These are phyloP conservation scores for Suillus discolor DNA, from an alignment of 768 basidiomycete genomes.

Conservation along the genomic window DNA sequence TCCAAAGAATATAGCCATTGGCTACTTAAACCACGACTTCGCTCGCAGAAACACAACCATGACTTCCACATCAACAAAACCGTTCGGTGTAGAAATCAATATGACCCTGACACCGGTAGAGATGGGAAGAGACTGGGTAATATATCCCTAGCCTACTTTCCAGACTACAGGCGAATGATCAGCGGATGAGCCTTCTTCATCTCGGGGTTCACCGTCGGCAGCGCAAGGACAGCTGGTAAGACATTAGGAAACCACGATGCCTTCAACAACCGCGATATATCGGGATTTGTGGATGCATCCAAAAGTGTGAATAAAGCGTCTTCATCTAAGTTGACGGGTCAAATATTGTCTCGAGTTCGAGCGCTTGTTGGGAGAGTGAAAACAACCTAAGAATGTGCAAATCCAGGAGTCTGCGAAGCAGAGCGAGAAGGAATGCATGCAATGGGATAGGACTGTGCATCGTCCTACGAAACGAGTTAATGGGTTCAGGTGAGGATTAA, in stretches of 20 bases:
- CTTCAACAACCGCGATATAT: constrained; percentile 59
- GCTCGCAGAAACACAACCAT: too few species aligned
- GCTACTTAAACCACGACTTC: too few species aligned
- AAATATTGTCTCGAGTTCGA: constrained; percentile 58
- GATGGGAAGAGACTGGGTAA: too few species aligned
- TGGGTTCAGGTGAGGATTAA: constrained; percentile 8
- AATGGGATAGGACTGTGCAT: constrained; percentile 58
- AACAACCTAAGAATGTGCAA: constrained; percentile 30
- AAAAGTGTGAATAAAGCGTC: constrained; percentile 57
- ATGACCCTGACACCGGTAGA: too few species aligned
- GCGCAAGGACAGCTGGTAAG: constrained; percentile 40
- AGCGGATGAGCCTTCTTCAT: constrained; percentile 39
- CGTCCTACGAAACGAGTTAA: constrained; percentile 38
- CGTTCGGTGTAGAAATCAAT: too few species aligned
- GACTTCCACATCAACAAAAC: too few species aligned
- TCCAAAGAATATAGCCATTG: too few species aligned
- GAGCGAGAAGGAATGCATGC: constrained; percentile 64
- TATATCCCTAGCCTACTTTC: too few species aligned
- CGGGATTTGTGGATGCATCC: constrained; percentile 65
- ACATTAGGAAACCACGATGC: constrained; percentile 31
- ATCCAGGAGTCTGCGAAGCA: constrained; percentile 62
- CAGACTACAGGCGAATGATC: too few species aligned
- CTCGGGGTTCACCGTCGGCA: constrained; percentile 39
- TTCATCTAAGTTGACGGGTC: constrained; percentile 56
- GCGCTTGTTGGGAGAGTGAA: constrained; percentile 46